A percentile compares a stretch with the other conserved stretches of the same genome.
These are phyloP conservation scores for Paramecium tetraurelia DNA, from an alignment of 73 alveolate genomes.

Conservation along the genomic window DNA sequence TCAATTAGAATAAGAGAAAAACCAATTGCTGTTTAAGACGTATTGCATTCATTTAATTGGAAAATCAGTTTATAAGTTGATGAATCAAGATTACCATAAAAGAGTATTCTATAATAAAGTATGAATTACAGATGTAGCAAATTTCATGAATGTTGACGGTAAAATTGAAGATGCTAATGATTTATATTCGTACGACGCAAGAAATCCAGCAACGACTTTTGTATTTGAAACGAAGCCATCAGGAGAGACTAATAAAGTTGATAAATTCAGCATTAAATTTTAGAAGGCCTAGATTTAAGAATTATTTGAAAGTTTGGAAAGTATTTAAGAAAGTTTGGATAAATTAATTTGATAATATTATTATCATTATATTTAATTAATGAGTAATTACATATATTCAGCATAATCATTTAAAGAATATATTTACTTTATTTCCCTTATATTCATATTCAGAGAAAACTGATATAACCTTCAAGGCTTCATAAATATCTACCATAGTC, in stretches of 20 bases:
- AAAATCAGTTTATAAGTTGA: slow-evolving; percentile 49
- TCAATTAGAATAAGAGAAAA: slow-evolving; percentile 58
- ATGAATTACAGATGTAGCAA: slow-evolving; percentile 39
- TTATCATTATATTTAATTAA: background rate
- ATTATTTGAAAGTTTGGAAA: slow-evolving; percentile 19
- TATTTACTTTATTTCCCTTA: background rate
- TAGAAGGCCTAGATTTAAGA: background rate
- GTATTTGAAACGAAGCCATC: slow-evolving; percentile 30
- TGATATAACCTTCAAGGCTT: background rate
- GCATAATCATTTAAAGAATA: background rate
- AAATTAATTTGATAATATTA: slow-evolving; percentile 13
- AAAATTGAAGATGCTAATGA: slow-evolving; percentile 56
- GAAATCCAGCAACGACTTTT: slow-evolving; percentile 47
- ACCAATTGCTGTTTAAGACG: slow-evolving; percentile 55
- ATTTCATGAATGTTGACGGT: slow-evolving; percentile 45
- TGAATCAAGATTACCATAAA: slow-evolving; percentile 51
- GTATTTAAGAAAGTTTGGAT: slow-evolving; percentile 44
- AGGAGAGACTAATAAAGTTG: slow-evolving; percentile 12
- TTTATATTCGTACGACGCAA: slow-evolving; percentile 55
- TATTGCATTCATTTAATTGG: slow-evolving; percentile 55
- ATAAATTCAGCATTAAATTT: slow-evolving; percentile 11
- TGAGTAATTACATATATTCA: too few relatives aligned
- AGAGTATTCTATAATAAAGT: slow-evolving; percentile 8
- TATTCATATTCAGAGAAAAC: slow-evolving; percentile 7
- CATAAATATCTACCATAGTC: background rate